A percentile compares a stretch with the other conserved stretches of the same genome.
These are phyloP conservation scores for Candida chauliodis DNA, from an alignment of 805 yeast genomes.

Conservation along the genomic window DNA sequence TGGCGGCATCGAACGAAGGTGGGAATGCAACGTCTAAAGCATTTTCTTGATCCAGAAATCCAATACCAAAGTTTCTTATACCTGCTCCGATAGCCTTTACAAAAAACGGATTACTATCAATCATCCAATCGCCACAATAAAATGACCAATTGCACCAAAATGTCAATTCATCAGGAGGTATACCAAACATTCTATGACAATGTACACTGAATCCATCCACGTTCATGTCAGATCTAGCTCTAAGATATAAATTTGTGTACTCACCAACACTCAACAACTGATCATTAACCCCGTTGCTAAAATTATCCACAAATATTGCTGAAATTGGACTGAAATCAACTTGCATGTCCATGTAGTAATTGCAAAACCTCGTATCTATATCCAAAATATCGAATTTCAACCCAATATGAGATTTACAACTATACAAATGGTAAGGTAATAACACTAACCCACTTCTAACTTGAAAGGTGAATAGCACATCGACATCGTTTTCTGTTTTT, in stretches of 20 bases:
- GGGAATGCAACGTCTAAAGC: conserved; percentile 56
- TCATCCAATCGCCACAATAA: conserved; percentile 52
- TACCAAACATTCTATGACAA: conserved; percentile 90
- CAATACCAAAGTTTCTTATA: conserved; percentile 50
- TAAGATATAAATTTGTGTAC: conserved; percentile 16
- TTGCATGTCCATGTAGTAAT: conserved; percentile 91
- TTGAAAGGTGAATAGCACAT: conserved; percentile 67
- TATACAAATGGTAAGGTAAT: conserved; percentile 71
- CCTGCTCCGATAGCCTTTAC: conserved; percentile 42
- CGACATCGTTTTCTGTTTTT: conserved; percentile 68
- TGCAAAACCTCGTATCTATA: conserved; percentile 80
- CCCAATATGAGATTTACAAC: conserved; percentile 56
- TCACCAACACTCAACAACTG: conserved; percentile 21
- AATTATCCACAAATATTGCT: conserved; percentile 29
- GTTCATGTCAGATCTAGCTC: conserved; percentile 37
- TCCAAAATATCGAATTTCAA: conserved; percentile 63
- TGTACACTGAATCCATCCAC: conserved; percentile 65
- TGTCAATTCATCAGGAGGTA: conserved; percentile 86
- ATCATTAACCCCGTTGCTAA: conserved; percentile 20
- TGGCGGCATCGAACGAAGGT: conserved; percentile 64
- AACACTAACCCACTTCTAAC: conserved; percentile 68
- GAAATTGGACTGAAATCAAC: conserved; percentile 62
- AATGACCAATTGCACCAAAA: conserved; percentile 91
- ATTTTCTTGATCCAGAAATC: conserved; percentile 75
- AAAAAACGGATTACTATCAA: conserved; percentile 50